Evolutionary conservation across 1,284 basidiomycete genomes (phyloP).

Genomic region (Sanghuangporus baumii): DNA sequence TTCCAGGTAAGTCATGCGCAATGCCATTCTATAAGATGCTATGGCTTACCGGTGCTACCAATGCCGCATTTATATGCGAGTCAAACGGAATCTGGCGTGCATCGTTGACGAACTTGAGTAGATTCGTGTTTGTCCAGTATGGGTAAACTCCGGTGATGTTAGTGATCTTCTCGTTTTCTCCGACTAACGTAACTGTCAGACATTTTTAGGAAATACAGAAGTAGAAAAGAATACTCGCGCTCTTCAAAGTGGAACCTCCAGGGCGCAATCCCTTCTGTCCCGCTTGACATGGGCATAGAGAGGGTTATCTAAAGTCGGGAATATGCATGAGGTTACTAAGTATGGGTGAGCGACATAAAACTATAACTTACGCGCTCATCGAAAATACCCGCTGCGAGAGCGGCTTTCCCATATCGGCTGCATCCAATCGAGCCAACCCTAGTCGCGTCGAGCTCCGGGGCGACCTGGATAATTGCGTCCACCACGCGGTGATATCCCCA

Average conservation of each 20-base stretch:
- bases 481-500: conserved; percentile 21
- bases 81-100: conserved; percentile 19
- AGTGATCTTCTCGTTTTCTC: conserved; percentile 19
- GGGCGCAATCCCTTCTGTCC: conserved; percentile 18
- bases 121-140: conserved; percentile 19
- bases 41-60: conserved; percentile 18
- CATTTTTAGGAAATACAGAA: not conserved
- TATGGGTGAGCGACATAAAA: not conserved
- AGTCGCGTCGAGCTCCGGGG: conserved; percentile 20
- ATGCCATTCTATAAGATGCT: not conserved
- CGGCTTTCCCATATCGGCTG: conserved; percentile 20
- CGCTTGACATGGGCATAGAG: conserved; percentile 20
- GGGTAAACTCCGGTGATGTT: conserved; percentile 17
- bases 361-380: conserved; percentile 16
- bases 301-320: conserved; percentile 16
- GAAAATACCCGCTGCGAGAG: conserved; percentile 20
- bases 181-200: conserved; percentile 5
- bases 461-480: conserved; percentile 19
- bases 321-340: not conserved
- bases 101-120: conserved; percentile 19
- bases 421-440: conserved; percentile 20
- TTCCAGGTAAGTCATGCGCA: not conserved
- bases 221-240: not conserved
- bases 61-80: conserved; percentile 16
- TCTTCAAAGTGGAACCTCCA: conserved; percentile 20